Evolutionary conservation across 192 early-diverging fungal genomes (phyloP), one percentile per base, ranked within the genome.

Genomic region (Coemansia sp.): DNA sequence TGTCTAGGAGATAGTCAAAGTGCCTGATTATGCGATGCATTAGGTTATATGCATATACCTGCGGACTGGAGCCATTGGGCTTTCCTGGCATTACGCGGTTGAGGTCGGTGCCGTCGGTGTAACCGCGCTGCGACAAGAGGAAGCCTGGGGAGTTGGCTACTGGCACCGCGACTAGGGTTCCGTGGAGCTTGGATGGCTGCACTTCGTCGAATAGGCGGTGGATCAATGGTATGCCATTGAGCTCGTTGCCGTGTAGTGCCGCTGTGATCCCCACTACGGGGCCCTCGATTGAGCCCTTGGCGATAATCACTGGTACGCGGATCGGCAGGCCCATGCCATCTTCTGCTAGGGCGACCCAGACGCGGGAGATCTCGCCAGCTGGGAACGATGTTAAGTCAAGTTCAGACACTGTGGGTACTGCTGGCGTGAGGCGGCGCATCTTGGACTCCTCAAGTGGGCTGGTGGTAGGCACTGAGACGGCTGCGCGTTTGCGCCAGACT

Each of bases 191-290:
- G 44, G 85, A 72, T 9, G 91, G 88, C 65, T 91, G 87, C 47
- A 97, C 89, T 57, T 95, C 93, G 34, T 89, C 85, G 36, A 95
- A 90, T 62, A 97, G 88, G 12, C 92, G 87, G 70, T 97, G 95
- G 46, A 95, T 97, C 70, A 92, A 88, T 12, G 95, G 95, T 24
- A 97, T 92, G 24, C 95, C 95, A 68, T 97, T 97, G 54, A 97
- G 82, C 69, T 97, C 95, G 70, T 97, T 95, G 67, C 95, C 95
- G 72, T 97, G 95, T 6, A 97, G 85, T 0, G 93, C 95, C 13
- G 95, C 94, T 0, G 95, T 97, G 74, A 88, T 76, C 15, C 85
- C 88, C 34, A 88, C 85, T 12, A 90, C 80, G 10, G 88, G 88
- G 0, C 89, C 89, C 29, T 74, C 77, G 20, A 78, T 80, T n/a